A percentile compares a stretch with the other conserved stretches of the same genome.
phyloP scores from a whole-genome alignment of 176 grass and related monocot species.

The Saccharum officinarum region DNA sequence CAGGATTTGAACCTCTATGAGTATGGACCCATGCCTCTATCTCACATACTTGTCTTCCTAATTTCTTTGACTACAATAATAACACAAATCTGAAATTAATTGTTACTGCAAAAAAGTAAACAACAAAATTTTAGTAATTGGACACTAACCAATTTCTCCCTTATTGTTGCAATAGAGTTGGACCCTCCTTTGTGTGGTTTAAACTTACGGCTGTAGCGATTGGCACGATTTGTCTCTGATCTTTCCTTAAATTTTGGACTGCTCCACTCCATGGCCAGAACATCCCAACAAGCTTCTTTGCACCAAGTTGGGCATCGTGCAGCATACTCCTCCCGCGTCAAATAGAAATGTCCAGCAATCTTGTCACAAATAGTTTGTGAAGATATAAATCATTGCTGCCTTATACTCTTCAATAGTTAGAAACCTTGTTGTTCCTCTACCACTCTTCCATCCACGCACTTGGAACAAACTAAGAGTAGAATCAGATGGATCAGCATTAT shows the following conservation, averaged over 20 bases:
- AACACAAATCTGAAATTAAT: no score
- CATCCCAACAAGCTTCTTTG: background rate
- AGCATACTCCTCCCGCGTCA: background rate
- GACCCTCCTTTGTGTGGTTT: constrained; percentile 3
- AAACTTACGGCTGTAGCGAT: background rate
- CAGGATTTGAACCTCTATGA: background rate
- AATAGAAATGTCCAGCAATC: background rate
- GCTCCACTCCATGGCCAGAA: background rate
- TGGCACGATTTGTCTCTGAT: background rate
- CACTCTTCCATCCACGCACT: no score
- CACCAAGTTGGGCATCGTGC: background rate
- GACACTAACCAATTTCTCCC: background rate
- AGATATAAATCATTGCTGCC: no score
- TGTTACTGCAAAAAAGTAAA: no score
- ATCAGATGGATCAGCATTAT: no score
- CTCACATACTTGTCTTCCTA: background rate
- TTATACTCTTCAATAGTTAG: no score
- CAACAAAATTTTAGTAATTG: no score
- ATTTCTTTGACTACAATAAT: no score
- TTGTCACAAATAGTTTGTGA: background rate
- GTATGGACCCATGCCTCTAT: constrained; percentile 10
- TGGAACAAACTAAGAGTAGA: no score
- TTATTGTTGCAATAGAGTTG: background rate
- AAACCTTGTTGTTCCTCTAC: no score
- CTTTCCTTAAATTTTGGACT: background rate